A percentile compares a stretch with the other conserved stretches of the same genome.
These are phyloP conservation scores for Sporisorium scitamineum DNA, from an alignment of 1,284 basidiomycete genomes.

Conservation along the genomic window DNA sequence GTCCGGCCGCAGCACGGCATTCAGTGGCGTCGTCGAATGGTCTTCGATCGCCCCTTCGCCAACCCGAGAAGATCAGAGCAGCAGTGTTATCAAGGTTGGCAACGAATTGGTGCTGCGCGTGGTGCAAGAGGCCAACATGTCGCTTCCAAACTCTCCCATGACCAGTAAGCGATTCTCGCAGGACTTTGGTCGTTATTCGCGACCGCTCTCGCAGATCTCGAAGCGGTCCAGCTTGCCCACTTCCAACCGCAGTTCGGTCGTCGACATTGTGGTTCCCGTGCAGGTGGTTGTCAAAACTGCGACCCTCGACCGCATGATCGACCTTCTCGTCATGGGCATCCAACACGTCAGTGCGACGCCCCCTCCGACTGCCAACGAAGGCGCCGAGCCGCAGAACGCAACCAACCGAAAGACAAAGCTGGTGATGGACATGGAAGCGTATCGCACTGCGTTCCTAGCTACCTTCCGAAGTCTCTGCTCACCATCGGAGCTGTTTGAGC, in stretches of 20 bases:
- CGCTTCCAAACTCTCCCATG: conserved; percentile 53
- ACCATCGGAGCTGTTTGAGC: conserved; percentile 61
- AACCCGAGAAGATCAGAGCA: conserved; percentile 26
- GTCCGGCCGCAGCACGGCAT: conserved; percentile 24
- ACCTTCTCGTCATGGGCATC: conserved; percentile 66
- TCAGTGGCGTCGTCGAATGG: conserved; percentile 55
- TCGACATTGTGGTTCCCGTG: conserved; percentile 50
- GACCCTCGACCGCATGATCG: conserved; percentile 62
- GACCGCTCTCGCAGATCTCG: conserved; percentile 62
- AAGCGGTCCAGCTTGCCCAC: conserved; percentile 63
- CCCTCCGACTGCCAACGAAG: conserved; percentile 12
- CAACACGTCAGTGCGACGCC: conserved; percentile 52
- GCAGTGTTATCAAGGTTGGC: conserved; percentile 44
- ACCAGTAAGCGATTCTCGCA: conserved; percentile 62
- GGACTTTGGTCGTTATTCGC: conserved; percentile 49
- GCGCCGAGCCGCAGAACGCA: conserved; percentile 21
- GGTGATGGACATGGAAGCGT: conserved; percentile 56
- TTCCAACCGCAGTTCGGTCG: conserved; percentile 61
- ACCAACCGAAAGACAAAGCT: conserved; percentile 46
- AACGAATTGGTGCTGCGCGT: conserved; percentile 53
- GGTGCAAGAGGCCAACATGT: conserved; percentile 44
- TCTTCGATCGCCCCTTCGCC: conserved; percentile 12
- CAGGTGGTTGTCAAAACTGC: conserved; percentile 60
- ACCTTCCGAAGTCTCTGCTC: conserved; percentile 60
- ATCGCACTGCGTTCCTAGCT: conserved; percentile 60